These are phyloP conservation scores for Fomitopsis serialis DNA, from an alignment of 768 basidiomycete species.

Conservation along the genomic window DNA sequence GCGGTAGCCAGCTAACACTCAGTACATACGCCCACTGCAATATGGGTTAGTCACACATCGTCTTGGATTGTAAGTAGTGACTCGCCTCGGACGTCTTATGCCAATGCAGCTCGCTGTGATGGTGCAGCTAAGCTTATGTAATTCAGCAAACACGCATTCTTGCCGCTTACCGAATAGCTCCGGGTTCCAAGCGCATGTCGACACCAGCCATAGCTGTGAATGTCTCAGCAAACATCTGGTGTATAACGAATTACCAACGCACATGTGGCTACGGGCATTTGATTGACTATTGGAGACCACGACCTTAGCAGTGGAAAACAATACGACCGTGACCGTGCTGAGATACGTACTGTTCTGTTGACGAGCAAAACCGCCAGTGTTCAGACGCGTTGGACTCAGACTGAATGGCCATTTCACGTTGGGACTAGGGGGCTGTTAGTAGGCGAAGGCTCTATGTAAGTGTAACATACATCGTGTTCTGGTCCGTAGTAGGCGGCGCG, in stretches of 20 bases:
- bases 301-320: too few species aligned
- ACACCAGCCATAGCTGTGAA: slow-evolving; percentile 24
- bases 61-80: background rate
- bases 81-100: slow-evolving; percentile 26
- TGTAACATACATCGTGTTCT: slow-evolving; percentile 38
- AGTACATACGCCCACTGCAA: slow-evolving; percentile 27
- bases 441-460: too few species aligned
- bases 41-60: background rate
- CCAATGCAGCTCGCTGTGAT: slow-evolving; percentile 28
- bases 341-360: slow-evolving; percentile 45
- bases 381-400: slow-evolving; percentile 53
- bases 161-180: slow-evolving; percentile 25
- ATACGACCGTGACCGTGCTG: too few species aligned
- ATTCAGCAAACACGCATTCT: background rate
- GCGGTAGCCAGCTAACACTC: slow-evolving; percentile 15
- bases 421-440: background rate
- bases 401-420: slow-evolving; percentile 65
- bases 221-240: background rate
- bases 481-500: slow-evolving; percentile 60
- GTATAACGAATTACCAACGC: background rate
- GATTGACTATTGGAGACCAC: slow-evolving; percentile 32
- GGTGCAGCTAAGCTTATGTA: background rate
- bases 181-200: slow-evolving; percentile 31
- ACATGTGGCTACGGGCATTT: slow-evolving; percentile 36
- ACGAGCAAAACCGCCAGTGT: slow-evolving; percentile 62